Evolutionary conservation across 306 rosid species (phyloP).

Genomic region (Vigna mungo): DNA sequence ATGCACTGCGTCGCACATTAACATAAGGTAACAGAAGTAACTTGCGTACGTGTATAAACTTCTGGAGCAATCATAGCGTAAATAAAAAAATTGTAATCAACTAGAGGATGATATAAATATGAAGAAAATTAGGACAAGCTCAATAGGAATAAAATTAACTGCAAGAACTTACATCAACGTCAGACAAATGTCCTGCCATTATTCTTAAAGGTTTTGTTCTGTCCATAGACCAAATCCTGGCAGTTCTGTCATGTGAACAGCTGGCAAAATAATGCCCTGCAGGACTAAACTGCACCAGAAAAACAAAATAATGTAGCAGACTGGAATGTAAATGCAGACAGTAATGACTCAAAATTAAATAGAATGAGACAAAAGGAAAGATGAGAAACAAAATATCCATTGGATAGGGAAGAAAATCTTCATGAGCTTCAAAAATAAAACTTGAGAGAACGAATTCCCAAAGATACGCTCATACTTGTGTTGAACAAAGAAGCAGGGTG

Average conservation of each 20-base stretch:
- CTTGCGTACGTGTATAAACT: neutral
- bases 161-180: conserved; percentile 76
- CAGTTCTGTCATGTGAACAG: conserved; percentile 87
- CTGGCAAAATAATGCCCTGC: conserved; percentile 91
- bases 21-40: neutral
- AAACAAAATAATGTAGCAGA: conserved; percentile 13
- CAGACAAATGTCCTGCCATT: conserved; percentile 91
- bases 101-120: neutral
- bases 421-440: neutral
- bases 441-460: neutral
- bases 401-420: conserved; percentile 6
- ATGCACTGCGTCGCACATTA: neutral
- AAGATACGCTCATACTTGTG: conserved; percentile 1
- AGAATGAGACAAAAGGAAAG: neutral
- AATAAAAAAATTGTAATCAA: neutral
- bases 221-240: conserved; percentile 91
- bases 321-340: conserved; percentile 18
- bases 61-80: neutral
- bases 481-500: conserved; percentile 4
- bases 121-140: conserved; percentile 8
- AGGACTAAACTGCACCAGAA: conserved; percentile 79
- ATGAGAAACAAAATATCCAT: conserved; percentile 7
- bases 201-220: conserved; percentile 81
- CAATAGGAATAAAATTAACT: conserved; percentile 4
- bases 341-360: neutral